Base-by-base conservation (phyloP, 495 filamentous ascomycete species). In the Gamarada debralockiae region DNA sequence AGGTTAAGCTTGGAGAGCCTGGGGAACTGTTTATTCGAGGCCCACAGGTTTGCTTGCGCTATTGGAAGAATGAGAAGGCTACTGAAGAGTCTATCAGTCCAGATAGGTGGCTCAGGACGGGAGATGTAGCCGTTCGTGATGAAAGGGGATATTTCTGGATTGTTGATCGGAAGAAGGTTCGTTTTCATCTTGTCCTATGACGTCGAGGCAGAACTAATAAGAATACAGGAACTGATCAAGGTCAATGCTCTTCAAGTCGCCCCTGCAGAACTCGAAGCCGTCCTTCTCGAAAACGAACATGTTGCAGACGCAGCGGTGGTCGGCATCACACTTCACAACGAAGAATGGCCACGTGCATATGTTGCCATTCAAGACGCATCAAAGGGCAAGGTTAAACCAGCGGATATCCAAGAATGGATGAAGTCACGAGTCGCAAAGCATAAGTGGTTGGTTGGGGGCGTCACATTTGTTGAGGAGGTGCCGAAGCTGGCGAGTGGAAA, bases 71-170 rank as follows among this genome's bases (percentile, higher is more conserved):
- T 55, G 73, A 75, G 1, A 67, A 80, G 53, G 89, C 86, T 4
- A 92, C 90, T 3, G 65, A 67, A 8, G 80, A 85, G 37, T 80
- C 84, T 4, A 76, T 87, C 46, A 82, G 82, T 24, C 73, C 76
- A 4, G 90, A 90, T 63, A 89, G 86, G 13, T 96, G 90, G 90
- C 92, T 95, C 77, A 91, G 83, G 82, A 93, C 90, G 22, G 90
- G 90, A 29, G 90, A 96, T 59, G 90, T 96, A 59, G 90, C 90
- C 57, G 85, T 93, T 72, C 95, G 84, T 70, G 85, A 92, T 66
- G 40, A 53, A n/a, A 37, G 20, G 25, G 53, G 47, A n/a, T 44
- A 45, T 27, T 56, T 56, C 61, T 80, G 84, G 60, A 85, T 95
- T 37, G 83, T 93, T 22, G 90, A 95, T 64, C 81, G 90, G 18